A percentile compares a stretch with the other conserved stretches of the same genome.
Evolutionary conservation across 495 filamentous ascomycete genomes (phyloP).

Genomic region (Cercophora sp.): DNA sequence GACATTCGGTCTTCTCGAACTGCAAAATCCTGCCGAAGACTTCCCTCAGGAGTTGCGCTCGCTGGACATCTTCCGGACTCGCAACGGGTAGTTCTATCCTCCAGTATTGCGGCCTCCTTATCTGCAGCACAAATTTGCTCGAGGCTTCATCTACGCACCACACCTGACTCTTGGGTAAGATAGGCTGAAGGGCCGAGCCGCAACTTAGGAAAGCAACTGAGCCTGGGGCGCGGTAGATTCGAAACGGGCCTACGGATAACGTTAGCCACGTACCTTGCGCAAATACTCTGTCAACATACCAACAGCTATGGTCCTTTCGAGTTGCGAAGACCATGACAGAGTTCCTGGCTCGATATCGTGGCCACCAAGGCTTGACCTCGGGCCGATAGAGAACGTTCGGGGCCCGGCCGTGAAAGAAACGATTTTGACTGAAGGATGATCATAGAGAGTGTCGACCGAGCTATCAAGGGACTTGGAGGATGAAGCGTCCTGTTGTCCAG

Average conservation of each 20-base stretch:
- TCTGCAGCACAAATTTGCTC: slow-evolving; percentile 74
- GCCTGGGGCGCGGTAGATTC: slow-evolving; percentile 75
- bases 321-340: slow-evolving; percentile 67
- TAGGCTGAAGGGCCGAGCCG: slow-evolving; percentile 72
- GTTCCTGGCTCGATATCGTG: slow-evolving; percentile 48
- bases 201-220: slow-evolving; percentile 83
- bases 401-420: slow-evolving; percentile 58
- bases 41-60: slow-evolving; percentile 60
- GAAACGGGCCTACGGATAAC: slow-evolving; percentile 60
- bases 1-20: slow-evolving; percentile 84
- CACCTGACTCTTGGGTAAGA: slow-evolving; percentile 81
- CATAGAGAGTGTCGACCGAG: slow-evolving; percentile 67
- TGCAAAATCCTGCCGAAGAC: slow-evolving; percentile 67
- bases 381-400: slow-evolving; percentile 30
- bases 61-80: slow-evolving; percentile 53
- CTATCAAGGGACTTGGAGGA: slow-evolving; percentile 25
- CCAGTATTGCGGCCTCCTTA: slow-evolving; percentile 77
- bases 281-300: slow-evolving; percentile 43
- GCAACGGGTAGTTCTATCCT: slow-evolving; percentile 75
- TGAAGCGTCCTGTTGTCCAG: slow-evolving; percentile 19
- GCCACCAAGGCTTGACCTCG: slow-evolving; percentile 33
- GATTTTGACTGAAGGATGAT: slow-evolving; percentile 61
- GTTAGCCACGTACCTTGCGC: slow-evolving; percentile 5
- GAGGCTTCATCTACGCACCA: slow-evolving; percentile 87
- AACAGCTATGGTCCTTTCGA: slow-evolving; percentile 78